A percentile compares a stretch with the other conserved stretches of the same genome.
phyloP scores from a whole-genome alignment of 345 rosid species.

The Linum tenue region DNA sequence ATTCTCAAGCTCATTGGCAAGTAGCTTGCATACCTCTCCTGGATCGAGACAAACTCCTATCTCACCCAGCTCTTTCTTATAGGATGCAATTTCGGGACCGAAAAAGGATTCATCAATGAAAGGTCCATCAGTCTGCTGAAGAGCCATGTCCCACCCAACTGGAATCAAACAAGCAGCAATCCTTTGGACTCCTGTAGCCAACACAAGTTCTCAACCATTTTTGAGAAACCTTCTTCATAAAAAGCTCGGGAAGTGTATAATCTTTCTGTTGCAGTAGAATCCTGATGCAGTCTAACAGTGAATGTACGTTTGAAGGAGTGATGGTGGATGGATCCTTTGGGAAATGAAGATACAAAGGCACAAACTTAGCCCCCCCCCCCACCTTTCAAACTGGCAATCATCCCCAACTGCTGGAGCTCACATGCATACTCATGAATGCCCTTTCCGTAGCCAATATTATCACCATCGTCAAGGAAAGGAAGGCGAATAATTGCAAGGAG shows the following conservation, averaged over 20 bases:
- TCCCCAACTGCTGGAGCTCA: constrained; percentile 49
- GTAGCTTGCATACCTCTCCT: constrained; percentile 22
- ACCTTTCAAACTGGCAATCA: constrained; percentile 24
- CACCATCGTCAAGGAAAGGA: constrained; percentile 48
- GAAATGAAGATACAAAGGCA: constrained; percentile 30
- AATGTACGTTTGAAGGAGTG: constrained; percentile 22
- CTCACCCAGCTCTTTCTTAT: constrained; percentile 30
- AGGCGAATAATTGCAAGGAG: constrained; percentile 40
- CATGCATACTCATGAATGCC: constrained; percentile 31
- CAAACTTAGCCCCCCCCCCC: constrained; percentile 44
- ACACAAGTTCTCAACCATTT: constrained; percentile 49
- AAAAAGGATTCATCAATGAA: constrained; percentile 58
- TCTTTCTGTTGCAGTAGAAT: constrained; percentile 19
- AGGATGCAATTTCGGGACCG: constrained; percentile 26
- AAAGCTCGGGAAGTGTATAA: constrained; percentile 21
- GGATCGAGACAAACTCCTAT: constrained; percentile 40
- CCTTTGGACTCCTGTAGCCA: constrained; percentile 43
- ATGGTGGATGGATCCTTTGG: constrained; percentile 22
- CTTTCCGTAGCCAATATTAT: constrained; percentile 38
- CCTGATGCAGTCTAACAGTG: constrained; percentile 40
- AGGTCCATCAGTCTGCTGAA: constrained; percentile 55
- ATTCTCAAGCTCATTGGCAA: constrained; percentile 28
- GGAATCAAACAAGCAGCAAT: constrained; percentile 37
- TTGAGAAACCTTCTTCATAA: constrained; percentile 25
- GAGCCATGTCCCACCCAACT: constrained; percentile 21